Evolutionary conservation across 1,284 basidiomycete species (phyloP).

Genomic region (Cutaneotrichosporon dermatis): DNA sequence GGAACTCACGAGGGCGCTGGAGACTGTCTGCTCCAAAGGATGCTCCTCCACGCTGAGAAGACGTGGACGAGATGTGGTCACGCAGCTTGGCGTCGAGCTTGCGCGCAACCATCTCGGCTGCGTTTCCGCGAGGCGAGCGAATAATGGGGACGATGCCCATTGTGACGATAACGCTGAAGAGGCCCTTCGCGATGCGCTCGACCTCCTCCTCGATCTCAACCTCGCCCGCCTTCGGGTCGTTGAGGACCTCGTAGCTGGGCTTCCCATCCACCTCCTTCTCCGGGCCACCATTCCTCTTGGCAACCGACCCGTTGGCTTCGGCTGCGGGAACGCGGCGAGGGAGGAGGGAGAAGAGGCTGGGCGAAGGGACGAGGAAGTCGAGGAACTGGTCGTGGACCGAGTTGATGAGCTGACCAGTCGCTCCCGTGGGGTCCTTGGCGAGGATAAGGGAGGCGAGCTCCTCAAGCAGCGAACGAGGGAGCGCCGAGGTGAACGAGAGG

Average conservation of each 20-base stretch:
- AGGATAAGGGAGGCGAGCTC: constrained; percentile 89
- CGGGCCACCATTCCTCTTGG: constrained; percentile 24
- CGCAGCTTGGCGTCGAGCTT: constrained; percentile 89
- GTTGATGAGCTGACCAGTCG: constrained; percentile 70
- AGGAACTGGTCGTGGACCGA: constrained; percentile 94
- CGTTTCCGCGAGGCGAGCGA: constrained; percentile 89
- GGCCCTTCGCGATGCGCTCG: constrained; percentile 81
- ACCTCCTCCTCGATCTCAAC: constrained; percentile 90
- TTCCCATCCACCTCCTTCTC: constrained; percentile 42
- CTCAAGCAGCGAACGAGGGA: constrained; percentile 83
- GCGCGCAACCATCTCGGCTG: constrained; percentile 96
- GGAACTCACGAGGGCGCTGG: constrained; percentile 70
- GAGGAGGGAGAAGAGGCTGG: constrained; percentile 88
- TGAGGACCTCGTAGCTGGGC: constrained; percentile 74
- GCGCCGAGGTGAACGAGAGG: constrained; percentile 89
- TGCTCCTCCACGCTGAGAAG: constrained; percentile 51
- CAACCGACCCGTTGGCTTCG: constrained; percentile 25
- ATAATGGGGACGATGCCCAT: constrained; percentile 91
- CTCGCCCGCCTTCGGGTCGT: constrained; percentile 86
- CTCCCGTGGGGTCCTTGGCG: constrained; percentile 57
- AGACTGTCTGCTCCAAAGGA: constrained; percentile 65
- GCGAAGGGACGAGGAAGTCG: constrained; percentile 91
- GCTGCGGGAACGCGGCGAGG: constrained; percentile 48
- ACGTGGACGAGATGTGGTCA: constrained; percentile 77
- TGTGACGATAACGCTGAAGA: constrained; percentile 92